These are phyloP conservation scores for Chalaropsis ovoidea DNA, from an alignment of 2,329 filamentous ascomycete genomes.

Conservation along the genomic window DNA sequence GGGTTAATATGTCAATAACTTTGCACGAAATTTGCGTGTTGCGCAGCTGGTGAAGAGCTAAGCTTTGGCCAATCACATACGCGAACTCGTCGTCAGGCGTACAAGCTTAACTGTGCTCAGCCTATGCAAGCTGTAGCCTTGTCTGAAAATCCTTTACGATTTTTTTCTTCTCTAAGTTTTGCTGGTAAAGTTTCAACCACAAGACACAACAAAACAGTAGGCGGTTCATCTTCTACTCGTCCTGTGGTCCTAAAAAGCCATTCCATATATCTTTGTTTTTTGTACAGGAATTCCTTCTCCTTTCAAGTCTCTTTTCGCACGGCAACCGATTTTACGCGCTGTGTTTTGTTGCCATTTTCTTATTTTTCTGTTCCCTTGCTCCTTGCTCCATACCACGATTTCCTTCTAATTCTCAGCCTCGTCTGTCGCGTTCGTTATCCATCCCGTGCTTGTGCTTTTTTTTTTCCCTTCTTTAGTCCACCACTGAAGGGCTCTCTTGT, in stretches of 20 bases:
- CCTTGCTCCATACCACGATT: neutral
- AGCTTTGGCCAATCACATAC: slow-evolving; percentile 7
- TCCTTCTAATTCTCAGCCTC: neutral
- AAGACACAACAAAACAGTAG: neutral
- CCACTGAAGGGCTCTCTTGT: neutral
- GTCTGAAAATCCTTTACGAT: slow-evolving; percentile 2
- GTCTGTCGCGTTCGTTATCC: slow-evolving; percentile 4
- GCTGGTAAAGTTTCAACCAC: neutral
- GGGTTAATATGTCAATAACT: neutral
- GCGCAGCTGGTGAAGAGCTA: neutral
- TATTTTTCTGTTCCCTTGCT: neutral
- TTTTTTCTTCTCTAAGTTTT: neutral
- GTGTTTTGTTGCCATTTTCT: neutral
- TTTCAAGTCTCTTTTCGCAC: neutral
- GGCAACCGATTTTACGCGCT: slow-evolving; percentile 8
- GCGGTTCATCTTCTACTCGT: neutral
- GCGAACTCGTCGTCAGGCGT: neutral
- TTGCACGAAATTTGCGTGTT: neutral
- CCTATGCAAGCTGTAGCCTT: neutral
- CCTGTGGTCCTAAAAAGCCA: neutral
- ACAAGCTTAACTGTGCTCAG: neutral
- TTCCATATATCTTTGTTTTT: neutral
- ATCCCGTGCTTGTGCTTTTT: neutral
- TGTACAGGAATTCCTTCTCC: neutral
- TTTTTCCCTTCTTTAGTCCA: neutral